These are phyloP conservation scores for Colletotrichum sp. DNA, from an alignment of 2,329 filamentous ascomycete genomes.

Conservation along the genomic window DNA sequence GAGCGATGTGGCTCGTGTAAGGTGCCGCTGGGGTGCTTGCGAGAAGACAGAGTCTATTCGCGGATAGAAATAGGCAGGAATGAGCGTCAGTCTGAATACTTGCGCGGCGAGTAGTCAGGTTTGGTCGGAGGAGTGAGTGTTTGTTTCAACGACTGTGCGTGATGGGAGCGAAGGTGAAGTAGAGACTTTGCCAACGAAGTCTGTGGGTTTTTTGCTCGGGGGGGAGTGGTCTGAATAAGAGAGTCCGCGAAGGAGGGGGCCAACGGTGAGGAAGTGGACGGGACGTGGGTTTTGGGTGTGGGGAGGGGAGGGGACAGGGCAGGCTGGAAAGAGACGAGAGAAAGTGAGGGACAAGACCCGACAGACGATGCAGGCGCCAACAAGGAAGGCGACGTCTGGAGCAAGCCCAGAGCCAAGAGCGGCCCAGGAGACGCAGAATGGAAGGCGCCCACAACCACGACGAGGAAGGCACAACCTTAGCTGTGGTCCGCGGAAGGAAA, in stretches of 20 bases:
- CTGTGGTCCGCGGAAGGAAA: not conserved
- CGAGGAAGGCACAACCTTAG: not conserved
- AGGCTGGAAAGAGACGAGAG: not conserved
- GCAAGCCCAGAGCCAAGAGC: constrained; percentile 2
- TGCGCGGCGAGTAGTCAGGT: constrained; percentile 31
- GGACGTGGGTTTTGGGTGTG: constrained; percentile 13
- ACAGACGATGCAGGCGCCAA: constrained; percentile 3
- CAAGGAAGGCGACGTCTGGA: not conserved
- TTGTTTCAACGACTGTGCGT: constrained; percentile 18
- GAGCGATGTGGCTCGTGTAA: constrained; percentile 1
- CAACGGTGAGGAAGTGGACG: not conserved
- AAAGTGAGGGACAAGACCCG: not conserved
- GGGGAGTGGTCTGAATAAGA: constrained; percentile 18
- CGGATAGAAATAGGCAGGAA: constrained; percentile 24
- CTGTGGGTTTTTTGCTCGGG: constrained; percentile 28
- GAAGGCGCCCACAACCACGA: not conserved
- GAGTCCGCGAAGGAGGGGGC: not conserved
- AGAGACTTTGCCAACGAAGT: constrained; percentile 65
- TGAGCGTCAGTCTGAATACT: constrained; percentile 27
- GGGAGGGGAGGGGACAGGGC: not conserved
- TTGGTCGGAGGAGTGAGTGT: constrained; percentile 29
- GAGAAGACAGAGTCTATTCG: constrained; percentile 23
- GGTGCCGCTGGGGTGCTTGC: constrained; percentile 15
- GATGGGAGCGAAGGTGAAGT: not conserved
- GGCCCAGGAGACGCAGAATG: not conserved